Percentiles rank a stretch among this genome's conserved stretches.
phyloP scores from a whole-genome alignment of 2,329 filamentous ascomycete species.

The Fonsecaea monophora region DNA sequence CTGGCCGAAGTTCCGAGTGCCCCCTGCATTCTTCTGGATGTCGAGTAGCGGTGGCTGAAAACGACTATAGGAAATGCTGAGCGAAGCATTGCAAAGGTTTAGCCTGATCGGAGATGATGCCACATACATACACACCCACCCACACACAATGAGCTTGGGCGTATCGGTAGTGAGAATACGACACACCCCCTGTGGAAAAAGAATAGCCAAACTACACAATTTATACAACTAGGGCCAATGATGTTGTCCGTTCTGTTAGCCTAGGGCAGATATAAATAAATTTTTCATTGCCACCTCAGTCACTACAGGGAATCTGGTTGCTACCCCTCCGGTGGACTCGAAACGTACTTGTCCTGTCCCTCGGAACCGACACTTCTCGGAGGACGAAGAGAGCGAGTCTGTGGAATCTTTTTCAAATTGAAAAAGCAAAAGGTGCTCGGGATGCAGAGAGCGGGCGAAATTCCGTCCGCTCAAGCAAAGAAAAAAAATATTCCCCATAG shows the following conservation, averaged over 20 bases:
- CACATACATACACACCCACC: neutral
- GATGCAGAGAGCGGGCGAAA: neutral
- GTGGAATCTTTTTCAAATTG: neutral
- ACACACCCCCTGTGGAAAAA: neutral
- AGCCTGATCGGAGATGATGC: neutral
- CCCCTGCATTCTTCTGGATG: neutral
- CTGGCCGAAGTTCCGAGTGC: conserved; percentile 1
- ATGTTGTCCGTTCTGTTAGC: neutral
- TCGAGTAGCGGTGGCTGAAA: neutral
- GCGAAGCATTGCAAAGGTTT: neutral
- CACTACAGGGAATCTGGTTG: neutral
- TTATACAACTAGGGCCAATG: neutral
- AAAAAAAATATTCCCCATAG: neutral
- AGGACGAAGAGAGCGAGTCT: conserved; percentile 1
- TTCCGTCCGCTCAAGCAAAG: neutral
- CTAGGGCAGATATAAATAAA: conserved; percentile 6
- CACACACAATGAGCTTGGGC: neutral
- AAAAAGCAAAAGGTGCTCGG: neutral
- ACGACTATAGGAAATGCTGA: neutral
- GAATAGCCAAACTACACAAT: neutral
- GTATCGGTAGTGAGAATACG: neutral
- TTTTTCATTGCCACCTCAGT: conserved; percentile 1
- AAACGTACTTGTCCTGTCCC: neutral
- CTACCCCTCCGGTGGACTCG: neutral
- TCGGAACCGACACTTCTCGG: neutral